These are phyloP conservation scores for Cryptosporidium viatorum DNA, from an alignment of 169 alveolate genomes.

Conservation along the genomic window DNA sequence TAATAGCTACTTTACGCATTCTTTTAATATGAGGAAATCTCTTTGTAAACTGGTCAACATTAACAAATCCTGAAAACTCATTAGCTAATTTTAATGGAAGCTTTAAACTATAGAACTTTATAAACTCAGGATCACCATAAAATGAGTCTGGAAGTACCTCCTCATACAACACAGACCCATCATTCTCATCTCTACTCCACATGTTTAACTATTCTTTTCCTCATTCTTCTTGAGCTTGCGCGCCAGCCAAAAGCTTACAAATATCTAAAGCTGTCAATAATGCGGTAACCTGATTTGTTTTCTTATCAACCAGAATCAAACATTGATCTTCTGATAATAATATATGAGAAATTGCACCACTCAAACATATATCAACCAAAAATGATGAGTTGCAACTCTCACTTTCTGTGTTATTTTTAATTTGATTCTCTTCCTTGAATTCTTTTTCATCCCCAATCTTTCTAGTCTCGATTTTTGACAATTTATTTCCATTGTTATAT, in stretches of 20 bases:
- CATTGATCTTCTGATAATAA: conserved; percentile 70
- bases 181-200: not conserved
- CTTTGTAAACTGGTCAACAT: conserved; percentile 18
- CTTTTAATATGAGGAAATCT: conserved; percentile 54
- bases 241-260: conserved; percentile 41
- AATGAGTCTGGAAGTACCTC: conserved; percentile 66
- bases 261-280: conserved; percentile 58
- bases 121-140: conserved; percentile 19
- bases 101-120: not conserved
- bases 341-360: conserved; percentile 63
- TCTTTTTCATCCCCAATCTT: conserved; percentile 14
- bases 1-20: conserved; percentile 21
- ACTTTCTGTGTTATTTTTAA: not conserved
- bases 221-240: not conserved
- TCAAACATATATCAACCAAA: conserved; percentile 46
- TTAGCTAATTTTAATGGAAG: conserved; percentile 35
- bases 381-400: not conserved
- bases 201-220: not conserved
- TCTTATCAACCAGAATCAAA: conserved; percentile 13
- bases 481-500: not conserved
- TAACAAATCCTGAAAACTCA: conserved; percentile 12
- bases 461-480: not conserved
- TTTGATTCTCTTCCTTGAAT: conserved; percentile 2
- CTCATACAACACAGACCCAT: conserved; percentile 1
- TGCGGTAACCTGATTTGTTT: conserved; percentile 49